Conservation (phyloP, 202 grass and related monocot species). For the Eragrostis tef region DNA sequence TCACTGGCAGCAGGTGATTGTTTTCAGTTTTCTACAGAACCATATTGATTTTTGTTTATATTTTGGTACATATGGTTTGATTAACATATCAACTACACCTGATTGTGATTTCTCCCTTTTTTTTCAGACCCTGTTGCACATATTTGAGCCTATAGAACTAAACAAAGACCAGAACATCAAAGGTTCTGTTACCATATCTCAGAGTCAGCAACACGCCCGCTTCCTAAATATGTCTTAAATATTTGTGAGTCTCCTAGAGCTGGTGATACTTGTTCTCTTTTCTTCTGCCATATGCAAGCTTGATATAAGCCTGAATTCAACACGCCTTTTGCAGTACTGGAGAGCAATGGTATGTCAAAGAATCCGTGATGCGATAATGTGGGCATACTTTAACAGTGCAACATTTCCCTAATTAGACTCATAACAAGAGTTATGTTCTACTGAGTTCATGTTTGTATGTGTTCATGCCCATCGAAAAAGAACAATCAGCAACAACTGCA, state of each 20-base stretch:
- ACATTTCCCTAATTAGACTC: background rate
- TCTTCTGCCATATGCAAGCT: background rate
- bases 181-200: constrained; percentile 84
- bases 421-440: too few species aligned
- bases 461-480: too few species aligned
- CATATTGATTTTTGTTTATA: background rate
- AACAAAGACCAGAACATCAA: constrained; percentile 89
- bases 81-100: constrained; percentile 30
- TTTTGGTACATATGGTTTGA: constrained; percentile 4
- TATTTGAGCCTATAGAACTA: constrained; percentile 84
- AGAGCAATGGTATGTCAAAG: constrained; percentile 61
- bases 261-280: constrained; percentile 12
- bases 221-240: constrained; percentile 80
- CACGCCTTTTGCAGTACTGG: constrained; percentile 51
- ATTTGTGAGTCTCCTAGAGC: constrained; percentile 64
- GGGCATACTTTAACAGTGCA: background rate
- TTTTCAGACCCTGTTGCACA: constrained; percentile 76
- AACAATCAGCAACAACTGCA: too few species aligned
- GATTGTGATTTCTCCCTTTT: constrained; percentile 10
- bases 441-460: too few species aligned
- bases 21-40: background rate
- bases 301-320: constrained; percentile 43
- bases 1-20: constrained; percentile 91
- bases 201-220: constrained; percentile 74
- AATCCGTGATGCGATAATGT: constrained; percentile 64